Evolutionary conservation across 2,329 filamentous ascomycete genomes (phyloP).

Genomic region (Claviceps capensis): DNA sequence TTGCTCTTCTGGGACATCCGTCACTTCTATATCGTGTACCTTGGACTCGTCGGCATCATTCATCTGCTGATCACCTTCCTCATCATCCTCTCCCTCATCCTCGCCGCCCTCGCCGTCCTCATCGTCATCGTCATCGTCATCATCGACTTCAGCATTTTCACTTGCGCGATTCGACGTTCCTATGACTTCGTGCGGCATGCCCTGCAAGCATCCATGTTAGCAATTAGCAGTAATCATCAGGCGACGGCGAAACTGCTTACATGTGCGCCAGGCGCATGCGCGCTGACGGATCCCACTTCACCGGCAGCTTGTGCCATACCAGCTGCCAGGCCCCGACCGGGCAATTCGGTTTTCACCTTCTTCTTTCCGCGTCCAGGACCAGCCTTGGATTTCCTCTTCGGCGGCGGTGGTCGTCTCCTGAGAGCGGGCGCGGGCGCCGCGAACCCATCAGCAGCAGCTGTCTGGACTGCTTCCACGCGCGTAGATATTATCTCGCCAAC

Average conservation of each 20-base stretch:
- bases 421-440: conserved; percentile 26
- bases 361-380: conserved; percentile 65
- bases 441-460: conserved; percentile 42
- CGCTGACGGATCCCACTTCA: conserved; percentile 25
- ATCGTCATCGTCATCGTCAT: conserved; percentile 27
- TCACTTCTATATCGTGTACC: conserved; percentile 23
- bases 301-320: conserved; percentile 18
- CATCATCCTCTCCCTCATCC: conserved; percentile 33
- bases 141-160: conserved; percentile 39
- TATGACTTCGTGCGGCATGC: conserved; percentile 29
- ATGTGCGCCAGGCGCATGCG: conserved; percentile 23
- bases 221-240: not conserved
- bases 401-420: conserved; percentile 57
- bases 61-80: conserved; percentile 32
- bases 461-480: conserved; percentile 39
- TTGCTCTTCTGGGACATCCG: conserved; percentile 19
- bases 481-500: conserved; percentile 68
- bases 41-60: conserved; percentile 27
- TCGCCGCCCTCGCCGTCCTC: conserved; percentile 35
- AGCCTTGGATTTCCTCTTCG: conserved; percentile 66
- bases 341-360: conserved; percentile 51
- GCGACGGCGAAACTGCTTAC: conserved; percentile 16
- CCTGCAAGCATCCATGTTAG: conserved; percentile 13
- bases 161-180: conserved; percentile 33
- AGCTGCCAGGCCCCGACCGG: conserved; percentile 18